phyloP scores from a whole-genome alignment of 176 grass and related monocot genomes.

The Hordeum marinum region DNA sequence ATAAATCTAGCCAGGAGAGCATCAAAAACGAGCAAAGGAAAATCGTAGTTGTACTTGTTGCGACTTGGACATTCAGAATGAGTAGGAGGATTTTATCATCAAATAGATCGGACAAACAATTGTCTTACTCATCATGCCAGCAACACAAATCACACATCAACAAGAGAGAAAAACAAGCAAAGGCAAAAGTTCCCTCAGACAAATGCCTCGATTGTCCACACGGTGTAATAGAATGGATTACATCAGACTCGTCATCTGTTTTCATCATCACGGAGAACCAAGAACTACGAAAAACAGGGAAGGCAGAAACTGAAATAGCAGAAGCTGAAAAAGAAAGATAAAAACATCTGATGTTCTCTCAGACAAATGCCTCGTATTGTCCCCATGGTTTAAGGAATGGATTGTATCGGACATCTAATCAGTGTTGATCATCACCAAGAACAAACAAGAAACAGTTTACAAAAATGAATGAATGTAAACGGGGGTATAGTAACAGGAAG shows the following conservation, averaged over 20 bases:
- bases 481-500: slow-evolving; percentile 51
- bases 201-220: background rate
- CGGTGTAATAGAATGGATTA: background rate
- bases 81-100: background rate
- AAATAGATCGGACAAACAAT: background rate
- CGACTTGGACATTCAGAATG: background rate
- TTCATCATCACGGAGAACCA: background rate
- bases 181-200: background rate
- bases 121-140: background rate
- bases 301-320: too few relatives aligned
- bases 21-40: too few relatives aligned
- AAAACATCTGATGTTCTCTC: background rate
- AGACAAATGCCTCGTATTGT: background rate
- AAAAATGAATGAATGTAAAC: background rate
- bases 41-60: background rate
- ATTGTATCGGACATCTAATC: background rate
- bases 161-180: background rate
- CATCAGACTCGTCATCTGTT: background rate
- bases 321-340: too few relatives aligned
- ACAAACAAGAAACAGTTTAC: background rate
- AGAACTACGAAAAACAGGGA: background rate
- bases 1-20: too few relatives aligned
- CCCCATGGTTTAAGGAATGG: background rate
- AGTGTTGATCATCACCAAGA: background rate
- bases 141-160: background rate